Evolutionary conservation across 2,329 filamentous ascomycete genomes (phyloP).

Genomic region (Phialophora tarda): DNA sequence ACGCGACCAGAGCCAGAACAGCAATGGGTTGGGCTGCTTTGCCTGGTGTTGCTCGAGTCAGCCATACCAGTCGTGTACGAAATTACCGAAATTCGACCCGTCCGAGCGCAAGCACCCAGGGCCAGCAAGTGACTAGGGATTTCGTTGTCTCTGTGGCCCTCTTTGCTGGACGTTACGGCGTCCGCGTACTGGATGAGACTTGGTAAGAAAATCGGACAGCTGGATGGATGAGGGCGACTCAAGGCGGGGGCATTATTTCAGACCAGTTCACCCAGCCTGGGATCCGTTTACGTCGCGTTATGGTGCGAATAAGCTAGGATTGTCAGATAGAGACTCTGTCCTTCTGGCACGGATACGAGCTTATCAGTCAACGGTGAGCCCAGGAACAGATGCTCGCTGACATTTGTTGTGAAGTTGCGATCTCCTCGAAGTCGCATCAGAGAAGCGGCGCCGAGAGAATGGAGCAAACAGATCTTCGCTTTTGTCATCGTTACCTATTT

Average conservation of each 20-base stretch:
- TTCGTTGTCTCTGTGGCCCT: neutral
- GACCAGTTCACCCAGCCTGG: neutral
- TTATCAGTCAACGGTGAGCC: constrained; percentile 17
- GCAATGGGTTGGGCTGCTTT: constrained; percentile 3
- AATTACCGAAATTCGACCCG: constrained; percentile 9
- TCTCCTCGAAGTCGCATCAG: constrained; percentile 18
- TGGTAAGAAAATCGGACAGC: constrained; percentile 23
- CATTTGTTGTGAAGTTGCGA: constrained; percentile 14
- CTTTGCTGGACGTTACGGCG: neutral
- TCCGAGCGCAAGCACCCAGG: constrained; percentile 1
- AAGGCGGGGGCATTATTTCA: neutral
- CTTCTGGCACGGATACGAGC: neutral
- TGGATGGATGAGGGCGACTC: constrained; percentile 10
- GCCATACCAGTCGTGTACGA: constrained; percentile 8
- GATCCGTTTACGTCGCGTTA: constrained; percentile 12
- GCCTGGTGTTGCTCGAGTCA: constrained; percentile 4
- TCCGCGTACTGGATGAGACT: constrained; percentile 24
- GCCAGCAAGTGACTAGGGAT: neutral
- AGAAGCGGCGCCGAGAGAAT: constrained; percentile 14
- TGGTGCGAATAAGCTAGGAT: constrained; percentile 16
- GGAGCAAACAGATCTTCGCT: constrained; percentile 12
- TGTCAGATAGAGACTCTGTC: constrained; percentile 4
- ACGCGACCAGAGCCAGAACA: constrained; percentile 18
- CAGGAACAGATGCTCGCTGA: constrained; percentile 20
- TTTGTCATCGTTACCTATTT: constrained; percentile 10